phyloP scores from a whole-genome alignment of 2,329 filamentous ascomycete genomes.

The Cercospora janseana region DNA sequence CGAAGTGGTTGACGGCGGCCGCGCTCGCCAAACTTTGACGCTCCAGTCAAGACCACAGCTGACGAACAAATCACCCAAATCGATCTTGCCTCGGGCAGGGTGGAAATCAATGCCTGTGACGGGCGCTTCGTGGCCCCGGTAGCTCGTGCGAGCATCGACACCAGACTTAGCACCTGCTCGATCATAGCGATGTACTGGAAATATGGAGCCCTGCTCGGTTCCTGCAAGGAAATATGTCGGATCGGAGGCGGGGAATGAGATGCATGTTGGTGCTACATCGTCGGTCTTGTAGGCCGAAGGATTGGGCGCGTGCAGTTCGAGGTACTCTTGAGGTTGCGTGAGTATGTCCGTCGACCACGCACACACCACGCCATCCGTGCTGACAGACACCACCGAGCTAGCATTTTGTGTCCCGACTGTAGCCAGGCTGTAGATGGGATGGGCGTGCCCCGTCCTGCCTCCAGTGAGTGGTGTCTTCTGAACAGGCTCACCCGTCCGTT shows the following conservation, averaged over 20 bases:
- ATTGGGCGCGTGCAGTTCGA: conserved; percentile 83
- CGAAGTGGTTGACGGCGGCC: conserved; percentile 70
- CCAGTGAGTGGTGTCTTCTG: conserved; percentile 95
- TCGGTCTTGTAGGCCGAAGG: conserved; percentile 71
- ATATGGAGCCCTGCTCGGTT: conserved; percentile 94
- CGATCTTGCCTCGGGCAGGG: conserved; percentile 84
- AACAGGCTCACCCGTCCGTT: conserved; percentile 68
- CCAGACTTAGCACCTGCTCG: conserved; percentile 95
- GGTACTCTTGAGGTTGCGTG: conserved; percentile 88
- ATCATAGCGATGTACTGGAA: conserved; percentile 95
- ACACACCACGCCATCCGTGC: conserved; percentile 93
- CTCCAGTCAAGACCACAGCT: conserved; percentile 95
- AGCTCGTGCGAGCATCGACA: conserved; percentile 83
- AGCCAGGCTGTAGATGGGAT: conserved; percentile 91
- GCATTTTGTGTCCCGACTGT: conserved; percentile 98
- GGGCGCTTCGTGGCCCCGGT: conserved; percentile 85
- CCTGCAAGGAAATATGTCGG: conserved; percentile 97
- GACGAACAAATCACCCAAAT: conserved; percentile 89
- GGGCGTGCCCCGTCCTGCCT: conserved; percentile 75
- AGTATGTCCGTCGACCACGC: conserved; percentile 98
- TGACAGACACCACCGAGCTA: conserved; percentile 96
- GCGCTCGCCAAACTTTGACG: conserved; percentile 94
- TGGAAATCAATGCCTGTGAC: conserved; percentile 98
- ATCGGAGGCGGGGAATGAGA: conserved; percentile 91
- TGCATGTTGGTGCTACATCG: conserved; percentile 89